These are phyloP conservation scores for Nicotiana obtusifolia DNA, from an alignment of 257 asterid species.

Conservation along the genomic window DNA sequence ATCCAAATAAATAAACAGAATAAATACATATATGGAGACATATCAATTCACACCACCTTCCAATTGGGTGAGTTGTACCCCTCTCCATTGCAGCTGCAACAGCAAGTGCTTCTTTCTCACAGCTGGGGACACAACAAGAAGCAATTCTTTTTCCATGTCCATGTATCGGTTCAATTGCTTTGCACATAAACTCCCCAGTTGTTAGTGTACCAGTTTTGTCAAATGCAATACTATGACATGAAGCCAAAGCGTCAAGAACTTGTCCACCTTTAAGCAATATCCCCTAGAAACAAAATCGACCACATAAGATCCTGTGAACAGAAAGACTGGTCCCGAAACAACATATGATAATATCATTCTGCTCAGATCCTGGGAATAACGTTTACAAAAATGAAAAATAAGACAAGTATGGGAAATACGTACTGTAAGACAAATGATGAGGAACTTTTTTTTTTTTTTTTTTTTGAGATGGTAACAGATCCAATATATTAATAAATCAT, in stretches of 20 bases:
- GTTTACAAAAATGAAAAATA: too few species aligned
- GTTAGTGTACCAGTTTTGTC: slow-evolving; percentile 99
- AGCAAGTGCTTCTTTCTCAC: slow-evolving; percentile 98
- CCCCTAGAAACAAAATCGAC: slow-evolving; percentile 51
- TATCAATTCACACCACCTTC: slow-evolving; percentile 49
- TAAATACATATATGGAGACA: neutral
- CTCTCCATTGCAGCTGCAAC: slow-evolving; percentile 99
- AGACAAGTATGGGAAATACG: too few species aligned
- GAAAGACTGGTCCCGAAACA: neutral
- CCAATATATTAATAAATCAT: too few species aligned
- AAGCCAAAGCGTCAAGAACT: slow-evolving; percentile 92
- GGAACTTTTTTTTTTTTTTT: neutral
- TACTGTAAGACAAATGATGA: neutral
- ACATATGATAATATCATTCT: neutral
- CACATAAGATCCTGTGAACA: slow-evolving; percentile 11
- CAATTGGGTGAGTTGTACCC: slow-evolving; percentile 99
- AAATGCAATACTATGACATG: slow-evolving; percentile 90
- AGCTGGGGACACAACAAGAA: slow-evolving; percentile 84
- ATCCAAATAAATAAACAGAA: neutral
- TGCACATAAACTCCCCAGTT: slow-evolving; percentile 93
- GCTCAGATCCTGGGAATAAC: neutral
- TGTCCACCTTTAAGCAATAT: slow-evolving; percentile 94
- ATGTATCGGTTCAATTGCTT: slow-evolving; percentile 98
- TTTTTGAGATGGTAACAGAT: too few species aligned
- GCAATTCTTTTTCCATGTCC: slow-evolving; percentile 59